These are phyloP conservation scores for Salix purpurea DNA, from an alignment of 345 rosid genomes.

Conservation along the genomic window DNA sequence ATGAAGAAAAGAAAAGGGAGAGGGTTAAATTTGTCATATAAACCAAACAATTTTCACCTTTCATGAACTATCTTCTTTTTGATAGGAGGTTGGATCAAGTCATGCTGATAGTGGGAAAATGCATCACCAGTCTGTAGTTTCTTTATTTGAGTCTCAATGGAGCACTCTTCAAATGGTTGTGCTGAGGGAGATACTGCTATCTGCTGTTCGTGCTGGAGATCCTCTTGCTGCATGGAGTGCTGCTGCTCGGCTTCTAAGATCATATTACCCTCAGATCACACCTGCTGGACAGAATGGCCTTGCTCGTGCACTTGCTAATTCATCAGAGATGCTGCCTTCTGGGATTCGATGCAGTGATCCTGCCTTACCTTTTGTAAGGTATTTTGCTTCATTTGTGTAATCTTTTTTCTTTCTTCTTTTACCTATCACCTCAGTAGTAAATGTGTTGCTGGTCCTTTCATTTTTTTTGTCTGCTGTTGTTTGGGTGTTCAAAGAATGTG, in stretches of 20 bases:
- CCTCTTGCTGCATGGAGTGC: constrained; percentile 99
- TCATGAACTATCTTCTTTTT: constrained; percentile 4
- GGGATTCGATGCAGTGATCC: constrained; percentile 99
- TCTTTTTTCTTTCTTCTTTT: not conserved
- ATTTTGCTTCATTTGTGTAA: not conserved
- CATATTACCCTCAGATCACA: constrained; percentile 92
- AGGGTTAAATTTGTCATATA: not conserved
- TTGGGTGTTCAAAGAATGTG: not conserved
- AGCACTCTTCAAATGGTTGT: constrained; percentile 99
- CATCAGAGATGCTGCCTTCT: constrained; percentile 85
- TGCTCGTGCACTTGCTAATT: constrained; percentile 77
- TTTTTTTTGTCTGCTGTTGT: not conserved
- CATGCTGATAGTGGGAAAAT: constrained; percentile 66
- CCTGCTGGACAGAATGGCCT: constrained; percentile 99
- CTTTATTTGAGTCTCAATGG: constrained; percentile 95
- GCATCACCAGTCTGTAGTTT: constrained; percentile 79
- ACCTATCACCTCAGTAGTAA: not conserved
- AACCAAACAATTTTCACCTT: not conserved
- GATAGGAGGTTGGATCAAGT: constrained; percentile 55
- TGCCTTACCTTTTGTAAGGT: constrained; percentile 96
- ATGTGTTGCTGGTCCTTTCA: not conserved
- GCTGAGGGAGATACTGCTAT: constrained; percentile 87
- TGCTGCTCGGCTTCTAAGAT: constrained; percentile 91
- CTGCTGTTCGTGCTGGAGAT: constrained; percentile 97
- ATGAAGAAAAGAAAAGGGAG: too few species aligned